These are phyloP conservation scores for Aspergillus viridinutans DNA, from an alignment of 2,329 filamentous ascomycete species.

Conservation along the genomic window DNA sequence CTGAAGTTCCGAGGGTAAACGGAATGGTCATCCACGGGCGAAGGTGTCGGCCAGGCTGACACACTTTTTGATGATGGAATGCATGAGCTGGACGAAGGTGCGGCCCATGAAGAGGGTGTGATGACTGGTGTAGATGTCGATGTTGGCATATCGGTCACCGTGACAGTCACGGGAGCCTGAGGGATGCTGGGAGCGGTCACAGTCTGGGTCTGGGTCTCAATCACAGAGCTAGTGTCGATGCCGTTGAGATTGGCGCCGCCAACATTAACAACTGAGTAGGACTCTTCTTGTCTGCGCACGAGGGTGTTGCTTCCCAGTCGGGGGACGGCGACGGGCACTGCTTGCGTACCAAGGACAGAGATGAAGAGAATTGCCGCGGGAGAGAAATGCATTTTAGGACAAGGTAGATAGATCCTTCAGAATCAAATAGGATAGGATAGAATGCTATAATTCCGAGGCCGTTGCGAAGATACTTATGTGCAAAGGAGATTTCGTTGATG, in stretches of 20 bases:
- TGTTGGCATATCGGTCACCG: conserved; percentile 16
- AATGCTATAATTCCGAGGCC: background rate
- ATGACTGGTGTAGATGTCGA: conserved; percentile 20
- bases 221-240: conserved; percentile 7
- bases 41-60: background rate
- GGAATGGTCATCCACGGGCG: background rate
- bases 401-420: conserved; percentile 1
- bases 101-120: conserved; percentile 9
- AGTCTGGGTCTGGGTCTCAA: conserved; percentile 17
- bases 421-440: conserved; percentile 1
- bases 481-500: background rate
- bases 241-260: conserved; percentile 19
- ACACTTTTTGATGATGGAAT: conserved; percentile 1
- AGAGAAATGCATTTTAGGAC: conserved; percentile 27
- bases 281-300: conserved; percentile 18
- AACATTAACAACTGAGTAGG: conserved; percentile 32
- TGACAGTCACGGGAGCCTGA: conserved; percentile 21
- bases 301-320: conserved; percentile 17
- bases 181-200: conserved; percentile 12
- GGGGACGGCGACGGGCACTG: conserved; percentile 23
- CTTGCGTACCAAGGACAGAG: conserved; percentile 24
- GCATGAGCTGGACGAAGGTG: conserved; percentile 9
- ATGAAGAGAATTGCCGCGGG: conserved; percentile 22
- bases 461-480: background rate
- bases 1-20: background rate